Evolutionary conservation across 1,139 yeast species (phyloP).

Genomic region (Yamadazyma diddensiae): DNA sequence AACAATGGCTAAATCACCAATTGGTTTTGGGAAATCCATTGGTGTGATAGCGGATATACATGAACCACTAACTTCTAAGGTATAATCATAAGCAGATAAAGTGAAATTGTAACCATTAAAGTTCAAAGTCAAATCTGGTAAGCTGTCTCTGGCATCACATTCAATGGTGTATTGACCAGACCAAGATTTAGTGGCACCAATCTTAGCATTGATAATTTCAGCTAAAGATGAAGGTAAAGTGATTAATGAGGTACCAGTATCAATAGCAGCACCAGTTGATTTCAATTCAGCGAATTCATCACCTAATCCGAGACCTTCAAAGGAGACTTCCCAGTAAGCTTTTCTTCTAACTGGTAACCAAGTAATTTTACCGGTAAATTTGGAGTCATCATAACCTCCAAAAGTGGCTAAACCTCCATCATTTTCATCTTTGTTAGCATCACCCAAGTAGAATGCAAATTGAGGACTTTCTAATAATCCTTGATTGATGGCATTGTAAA

Average conservation of each 20-base stretch:
- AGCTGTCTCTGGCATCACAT: constrained; percentile 73
- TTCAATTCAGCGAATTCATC: constrained; percentile 82
- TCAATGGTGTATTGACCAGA: constrained; percentile 94
- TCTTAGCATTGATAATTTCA: constrained; percentile 88
- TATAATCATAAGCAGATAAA: constrained; percentile 82
- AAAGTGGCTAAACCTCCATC: constrained; percentile 91
- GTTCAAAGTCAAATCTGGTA: constrained; percentile 89
- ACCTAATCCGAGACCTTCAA: constrained; percentile 87
- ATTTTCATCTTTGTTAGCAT: constrained; percentile 56
- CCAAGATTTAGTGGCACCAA: constrained; percentile 97
- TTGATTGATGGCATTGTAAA: constrained; percentile 80
- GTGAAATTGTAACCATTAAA: constrained; percentile 90
- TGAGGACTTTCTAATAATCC: constrained; percentile 80
- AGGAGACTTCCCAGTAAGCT: constrained; percentile 98
- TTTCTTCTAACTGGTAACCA: constrained; percentile 98
- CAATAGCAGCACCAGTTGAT: constrained; percentile 93
- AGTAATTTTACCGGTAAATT: constrained; percentile 77
- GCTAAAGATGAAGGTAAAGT: constrained; percentile 94
- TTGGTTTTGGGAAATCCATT: constrained; percentile 95
- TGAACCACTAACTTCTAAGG: constrained; percentile 87
- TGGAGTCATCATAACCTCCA: constrained; percentile 83
- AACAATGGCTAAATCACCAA: constrained; percentile 91
- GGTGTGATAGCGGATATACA: constrained; percentile 96
- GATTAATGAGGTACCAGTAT: constrained; percentile 95
- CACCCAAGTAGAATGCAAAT: constrained; percentile 90